Evolutionary conservation across 495 filamentous ascomycete genomes (phyloP), one percentile per base, ranked within the genome.

Genomic region (Thermochaetoides thermophila): DNA sequence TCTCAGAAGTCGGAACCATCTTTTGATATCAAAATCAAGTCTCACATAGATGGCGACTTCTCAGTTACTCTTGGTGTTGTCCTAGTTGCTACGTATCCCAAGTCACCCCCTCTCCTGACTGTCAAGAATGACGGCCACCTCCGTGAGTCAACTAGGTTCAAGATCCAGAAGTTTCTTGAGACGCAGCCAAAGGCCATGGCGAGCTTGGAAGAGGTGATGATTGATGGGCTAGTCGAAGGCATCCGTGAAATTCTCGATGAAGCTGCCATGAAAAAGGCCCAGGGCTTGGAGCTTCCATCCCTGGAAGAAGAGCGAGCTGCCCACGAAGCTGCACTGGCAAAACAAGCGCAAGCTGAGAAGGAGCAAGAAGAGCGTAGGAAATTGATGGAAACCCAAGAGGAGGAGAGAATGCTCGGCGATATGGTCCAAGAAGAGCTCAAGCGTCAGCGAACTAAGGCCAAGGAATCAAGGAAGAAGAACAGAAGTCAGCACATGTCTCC

Each of bases 51-150:
- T 34, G 65, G 74, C 19, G 73, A 81, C 7, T 61, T 76, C 18
- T 56, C 57, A 11, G 57, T 84, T 7, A 70, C 68, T 1, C 55
- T 93, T 13, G 55, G 57, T 5, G 80, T 89, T 22, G 74, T 78
- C 20, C 51, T 97, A 17, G 85, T 83, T 8, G 78, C 87, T 9
- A 95, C 89, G 0, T 97, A 97, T 55, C 91, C 91, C 6, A 94
- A 87, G 53, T 80, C 84, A 11, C 53, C 69, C 3, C 89, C 89
- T 2, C 63, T 81, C 19, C 50, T 97, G 4, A 73, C 64, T 7
- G 47, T 92, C n/a, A 74, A 76, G 30, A 63, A 76, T 35, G 66
- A 72, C 20, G 54, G 56, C 19, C 60, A 66, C 16, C 53, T 91
- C 29, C 72, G 70, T 34, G 72, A 74, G 43, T 71, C 67, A 29